Conservation (phyloP, 257 asterid genomes). For the Forsythia viridissima region DNA sequence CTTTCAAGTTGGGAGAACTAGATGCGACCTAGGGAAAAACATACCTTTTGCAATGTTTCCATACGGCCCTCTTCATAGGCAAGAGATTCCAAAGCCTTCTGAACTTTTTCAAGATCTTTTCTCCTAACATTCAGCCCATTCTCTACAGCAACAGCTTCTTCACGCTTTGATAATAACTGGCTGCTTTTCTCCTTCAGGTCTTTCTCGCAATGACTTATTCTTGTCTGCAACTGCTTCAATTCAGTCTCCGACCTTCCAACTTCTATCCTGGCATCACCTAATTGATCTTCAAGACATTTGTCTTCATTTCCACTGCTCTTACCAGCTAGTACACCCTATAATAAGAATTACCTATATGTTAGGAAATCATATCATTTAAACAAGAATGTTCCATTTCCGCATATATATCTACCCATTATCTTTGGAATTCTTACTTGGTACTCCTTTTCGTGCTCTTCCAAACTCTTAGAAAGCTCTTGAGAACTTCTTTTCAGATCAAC, state of each 20-base stretch:
- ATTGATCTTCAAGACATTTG: conserved; percentile 98
- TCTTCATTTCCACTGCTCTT: conserved; percentile 95
- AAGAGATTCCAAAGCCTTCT: conserved; percentile 66
- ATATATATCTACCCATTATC: conserved; percentile 3
- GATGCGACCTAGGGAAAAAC: conserved; percentile 13
- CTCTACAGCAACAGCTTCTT: conserved; percentile 75
- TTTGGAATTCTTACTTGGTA: conserved; percentile 58
- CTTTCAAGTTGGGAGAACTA: conserved; percentile 12
- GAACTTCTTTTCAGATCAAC: conserved; percentile 62
- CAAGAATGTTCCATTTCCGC: background rate
- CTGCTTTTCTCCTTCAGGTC: conserved; percentile 73
- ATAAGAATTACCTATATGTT: conserved; percentile 1
- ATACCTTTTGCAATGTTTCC: conserved; percentile 85
- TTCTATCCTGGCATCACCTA: conserved; percentile 84
- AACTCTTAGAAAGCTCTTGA: conserved; percentile 72
- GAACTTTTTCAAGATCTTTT: conserved; percentile 67
- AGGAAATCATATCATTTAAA: conserved; percentile 9
- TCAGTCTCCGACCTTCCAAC: conserved; percentile 93
- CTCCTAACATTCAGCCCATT: conserved; percentile 61
- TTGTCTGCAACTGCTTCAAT: conserved; percentile 90
- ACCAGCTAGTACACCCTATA: conserved; percentile 94
- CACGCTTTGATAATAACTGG: conserved; percentile 60
- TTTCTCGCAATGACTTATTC: conserved; percentile 76
- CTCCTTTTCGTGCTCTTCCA: conserved; percentile 89
- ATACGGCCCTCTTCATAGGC: conserved; percentile 72